Evolutionary conservation across 2,329 filamentous ascomycete genomes (phyloP).

Genomic region (Purpureocillium takamizusanense): DNA sequence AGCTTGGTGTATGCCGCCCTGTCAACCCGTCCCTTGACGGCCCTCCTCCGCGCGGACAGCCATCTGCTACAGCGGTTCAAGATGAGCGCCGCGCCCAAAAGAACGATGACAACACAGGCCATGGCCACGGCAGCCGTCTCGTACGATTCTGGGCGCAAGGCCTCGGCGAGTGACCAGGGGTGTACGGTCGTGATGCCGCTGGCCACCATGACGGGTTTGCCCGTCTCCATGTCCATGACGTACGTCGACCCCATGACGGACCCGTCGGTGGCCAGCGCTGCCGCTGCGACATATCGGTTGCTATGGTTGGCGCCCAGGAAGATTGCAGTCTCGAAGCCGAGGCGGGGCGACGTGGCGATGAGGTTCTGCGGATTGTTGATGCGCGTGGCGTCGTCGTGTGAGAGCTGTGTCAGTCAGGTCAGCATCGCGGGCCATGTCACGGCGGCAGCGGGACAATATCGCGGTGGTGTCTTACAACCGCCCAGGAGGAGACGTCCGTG

Average conservation of each 20-base stretch:
- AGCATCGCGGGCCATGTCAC: background rate
- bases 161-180: too few relatives aligned
- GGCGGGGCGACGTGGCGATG: background rate
- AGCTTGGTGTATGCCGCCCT: slow-evolving; percentile 8
- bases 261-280: background rate
- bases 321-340: background rate
- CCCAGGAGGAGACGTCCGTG: background rate
- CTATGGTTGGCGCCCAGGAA: background rate
- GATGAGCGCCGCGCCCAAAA: background rate
- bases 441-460: too few relatives aligned
- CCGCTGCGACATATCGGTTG: background rate
- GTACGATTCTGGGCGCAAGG: too few relatives aligned
- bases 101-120: background rate
- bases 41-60: too few relatives aligned
- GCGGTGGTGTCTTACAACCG: background rate
- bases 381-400: background rate
- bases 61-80: slow-evolving; percentile 8
- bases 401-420: background rate
- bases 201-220: background rate
- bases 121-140: background rate
- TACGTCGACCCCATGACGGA: background rate
- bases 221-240: background rate
- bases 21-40: background rate
- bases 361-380: background rate
- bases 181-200: background rate